A percentile compares a stretch with the other conserved stretches of the same genome.
Conservation (phyloP, 164 flowering plant species). For the Echeveria elegans region DNA sequence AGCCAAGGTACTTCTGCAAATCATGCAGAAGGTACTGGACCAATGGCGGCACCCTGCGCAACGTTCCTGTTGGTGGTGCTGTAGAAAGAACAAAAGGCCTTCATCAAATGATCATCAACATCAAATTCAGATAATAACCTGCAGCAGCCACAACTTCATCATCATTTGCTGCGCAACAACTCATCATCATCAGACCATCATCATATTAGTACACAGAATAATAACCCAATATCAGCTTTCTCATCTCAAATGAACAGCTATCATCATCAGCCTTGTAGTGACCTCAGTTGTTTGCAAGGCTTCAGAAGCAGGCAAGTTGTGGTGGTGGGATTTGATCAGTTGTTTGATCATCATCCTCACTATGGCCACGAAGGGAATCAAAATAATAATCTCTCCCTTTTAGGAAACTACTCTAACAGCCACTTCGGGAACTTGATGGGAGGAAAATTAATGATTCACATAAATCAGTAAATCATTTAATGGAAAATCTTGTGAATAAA, state of each 20-base stretch:
- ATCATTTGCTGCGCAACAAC: conserved; percentile 2
- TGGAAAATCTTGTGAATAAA: not conserved
- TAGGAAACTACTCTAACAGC: conserved; percentile 7
- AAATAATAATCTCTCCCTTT: conserved; percentile 1
- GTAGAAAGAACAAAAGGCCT: conserved; percentile 13
- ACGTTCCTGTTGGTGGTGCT: conserved; percentile 9
- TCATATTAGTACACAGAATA: not conserved
- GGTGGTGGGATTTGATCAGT: not conserved
- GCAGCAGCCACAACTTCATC: conserved; percentile 1
- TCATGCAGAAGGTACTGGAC: conserved; percentile 11
- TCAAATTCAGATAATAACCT: conserved; percentile 3
- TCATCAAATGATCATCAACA: conserved; percentile 7
- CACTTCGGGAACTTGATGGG: conserved; percentile 6
- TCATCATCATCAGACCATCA: not conserved
- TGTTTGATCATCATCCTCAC: not conserved
- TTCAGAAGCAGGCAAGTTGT: conserved; percentile 7
- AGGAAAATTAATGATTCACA: not conserved
- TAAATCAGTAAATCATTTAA: not conserved
- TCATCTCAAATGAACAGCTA: conserved; percentile 7
- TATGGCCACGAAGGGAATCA: conserved; percentile 1
- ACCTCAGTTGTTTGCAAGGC: conserved; percentile 10
- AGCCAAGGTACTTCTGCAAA: conserved; percentile 15
- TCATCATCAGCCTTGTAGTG: not conserved
- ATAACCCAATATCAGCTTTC: conserved; percentile 6
- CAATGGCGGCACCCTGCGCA: conserved; percentile 8